Evolutionary conservation across 257 asterid genomes (phyloP), one percentile per base, ranked within the genome.

Genomic region (Cordia subcordata): DNA sequence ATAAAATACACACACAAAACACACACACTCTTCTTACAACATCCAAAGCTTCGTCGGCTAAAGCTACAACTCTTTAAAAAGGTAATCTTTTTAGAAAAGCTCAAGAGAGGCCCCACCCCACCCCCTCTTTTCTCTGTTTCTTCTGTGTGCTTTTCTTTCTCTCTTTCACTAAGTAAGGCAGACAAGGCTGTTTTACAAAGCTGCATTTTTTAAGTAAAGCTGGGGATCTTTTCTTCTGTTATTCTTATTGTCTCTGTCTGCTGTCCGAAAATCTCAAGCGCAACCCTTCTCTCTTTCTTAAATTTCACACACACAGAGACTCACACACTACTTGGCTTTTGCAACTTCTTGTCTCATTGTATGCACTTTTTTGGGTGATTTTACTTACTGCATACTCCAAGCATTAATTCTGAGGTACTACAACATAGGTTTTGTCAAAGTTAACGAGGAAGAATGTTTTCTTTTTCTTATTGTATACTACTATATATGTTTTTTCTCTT

Each of bases 41-140:
- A 22, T 42, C 47, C 12, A 42, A 11, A 42, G 47, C 47, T 42
- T 42, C 47, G 38, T 14, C 79, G 63, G 37, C 55, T 62, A n/a
- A n/a, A n/a, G 17, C 59, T 69, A 68, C 72, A 61, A 63, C 68
- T 42, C 84, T 72, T 71, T 20, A 35, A 64, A 84, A 81, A 83
- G 90, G 88, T 84, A 54, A 81, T 79, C 88, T 78, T 76, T 80
- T 74, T 77, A n/a, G 74, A 76, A 82, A 62, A 72, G 60, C 62
- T 70, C 53, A 52, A 58, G 74, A 42, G 53, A 59, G 73, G 72
- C 78, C 81, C 63, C 76, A 68, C 69, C 20, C 54, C 10, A 3
- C 35, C 35, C 35, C 35, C 35, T 6, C n/a, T 39, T 39, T 14
- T 42, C 47, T 42, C 47, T 42, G 47, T 42, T 42, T 42, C 6